These are phyloP conservation scores for Acacia confusa DNA, from an alignment of 306 rosid species.

Conservation along the genomic window DNA sequence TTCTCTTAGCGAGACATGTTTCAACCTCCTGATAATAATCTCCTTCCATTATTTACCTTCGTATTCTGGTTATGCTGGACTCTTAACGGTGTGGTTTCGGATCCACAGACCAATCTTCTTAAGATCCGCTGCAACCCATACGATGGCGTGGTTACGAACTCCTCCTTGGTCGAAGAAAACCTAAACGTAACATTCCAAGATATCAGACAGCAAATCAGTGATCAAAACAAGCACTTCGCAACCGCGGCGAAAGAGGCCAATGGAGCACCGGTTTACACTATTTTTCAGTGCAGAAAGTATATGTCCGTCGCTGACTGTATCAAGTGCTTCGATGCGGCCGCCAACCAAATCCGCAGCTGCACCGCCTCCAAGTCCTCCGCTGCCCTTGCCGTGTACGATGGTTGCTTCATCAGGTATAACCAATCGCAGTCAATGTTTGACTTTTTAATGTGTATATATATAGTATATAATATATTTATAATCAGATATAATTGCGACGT, in stretches of 20 bases:
- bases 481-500: background rate
- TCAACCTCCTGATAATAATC: background rate
- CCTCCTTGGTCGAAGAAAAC: background rate
- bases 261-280: background rate
- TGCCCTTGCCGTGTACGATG: background rate
- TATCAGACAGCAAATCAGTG: background rate
- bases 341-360: background rate
- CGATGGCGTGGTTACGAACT: background rate
- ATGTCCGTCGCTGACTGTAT: background rate
- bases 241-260: background rate
- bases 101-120: background rate
- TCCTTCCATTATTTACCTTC: background rate
- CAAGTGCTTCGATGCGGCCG: background rate
- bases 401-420: conserved; percentile 1
- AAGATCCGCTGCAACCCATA: background rate
- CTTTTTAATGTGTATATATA: background rate
- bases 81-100: background rate
- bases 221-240: background rate
- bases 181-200: background rate
- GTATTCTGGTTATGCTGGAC: background rate
- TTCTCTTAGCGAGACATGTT: background rate
- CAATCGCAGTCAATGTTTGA: background rate
- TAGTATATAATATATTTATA: too few relatives aligned
- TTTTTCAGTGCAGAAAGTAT: background rate
- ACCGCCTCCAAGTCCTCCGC: background rate